Evolutionary conservation across 2,329 filamentous ascomycete genomes (phyloP).

Genomic region (Davidsoniella eucalypti): DNA sequence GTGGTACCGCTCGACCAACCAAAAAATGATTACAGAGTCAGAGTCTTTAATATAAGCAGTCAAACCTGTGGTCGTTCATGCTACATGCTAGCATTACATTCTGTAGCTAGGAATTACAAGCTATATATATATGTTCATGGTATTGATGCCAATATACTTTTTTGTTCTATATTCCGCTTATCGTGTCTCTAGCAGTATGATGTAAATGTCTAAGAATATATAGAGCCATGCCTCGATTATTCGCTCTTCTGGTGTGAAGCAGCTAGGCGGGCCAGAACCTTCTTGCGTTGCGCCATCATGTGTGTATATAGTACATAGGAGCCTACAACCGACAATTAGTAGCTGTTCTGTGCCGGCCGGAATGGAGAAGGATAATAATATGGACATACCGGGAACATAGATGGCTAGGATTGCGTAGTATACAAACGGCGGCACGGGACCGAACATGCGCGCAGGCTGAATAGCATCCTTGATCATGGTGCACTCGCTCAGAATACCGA

Average conservation of each 20-base stretch:
- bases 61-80: background rate
- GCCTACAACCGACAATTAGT: slow-evolving; percentile 25
- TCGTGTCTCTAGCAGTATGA: background rate
- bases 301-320: slow-evolving; percentile 77
- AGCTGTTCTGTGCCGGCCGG: background rate
- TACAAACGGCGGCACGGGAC: slow-evolving; percentile 36
- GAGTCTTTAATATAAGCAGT: slow-evolving; percentile 1
- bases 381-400: slow-evolving; percentile 60
- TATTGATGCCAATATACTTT: no score
- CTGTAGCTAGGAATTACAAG: background rate
- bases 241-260: slow-evolving; percentile 21
- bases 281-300: slow-evolving; percentile 82
- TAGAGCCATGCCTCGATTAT: background rate
- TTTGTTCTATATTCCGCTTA: background rate
- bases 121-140: no score
- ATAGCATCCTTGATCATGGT: slow-evolving; percentile 59
- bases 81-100: background rate
- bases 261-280: slow-evolving; percentile 30
- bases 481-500: slow-evolving; percentile 81
- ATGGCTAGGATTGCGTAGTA: slow-evolving; percentile 50
- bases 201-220: background rate
- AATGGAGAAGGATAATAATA: background rate
- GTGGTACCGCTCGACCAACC: slow-evolving; percentile 45
- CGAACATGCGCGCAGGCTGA: slow-evolving; percentile 34
- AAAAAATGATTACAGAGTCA: slow-evolving; percentile 19